A percentile compares a stretch with the other conserved stretches of the same genome.
These are phyloP conservation scores for Taphrina sp. DNA, from an alignment of 1,139 yeast genomes.

Conservation along the genomic window DNA sequence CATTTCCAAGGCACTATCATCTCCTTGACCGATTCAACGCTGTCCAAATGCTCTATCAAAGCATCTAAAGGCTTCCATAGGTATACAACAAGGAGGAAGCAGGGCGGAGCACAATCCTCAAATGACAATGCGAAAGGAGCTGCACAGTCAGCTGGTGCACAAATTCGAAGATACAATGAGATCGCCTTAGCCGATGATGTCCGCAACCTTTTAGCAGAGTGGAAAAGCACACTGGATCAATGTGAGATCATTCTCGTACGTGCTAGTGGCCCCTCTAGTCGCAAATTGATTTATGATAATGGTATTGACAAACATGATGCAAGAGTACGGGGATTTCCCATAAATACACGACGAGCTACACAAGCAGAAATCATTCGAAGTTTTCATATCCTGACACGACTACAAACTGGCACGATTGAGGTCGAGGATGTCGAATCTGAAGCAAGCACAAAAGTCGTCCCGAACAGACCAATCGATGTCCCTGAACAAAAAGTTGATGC, in stretches of 20 bases:
- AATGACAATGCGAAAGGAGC: slow-evolving; percentile 89
- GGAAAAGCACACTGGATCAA: slow-evolving; percentile 60
- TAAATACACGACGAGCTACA: slow-evolving; percentile 87
- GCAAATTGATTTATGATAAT: slow-evolving; percentile 61
- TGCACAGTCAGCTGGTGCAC: slow-evolving; percentile 95
- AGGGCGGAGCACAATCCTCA: slow-evolving; percentile 95
- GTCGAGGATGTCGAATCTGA: slow-evolving; percentile 42
- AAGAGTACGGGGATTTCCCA: slow-evolving; percentile 71
- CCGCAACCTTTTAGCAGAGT: slow-evolving; percentile 59
- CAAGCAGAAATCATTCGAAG: slow-evolving; percentile 75
- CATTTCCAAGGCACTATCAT: slow-evolving; percentile 96
- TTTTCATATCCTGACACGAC: slow-evolving; percentile 74
- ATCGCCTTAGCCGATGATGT: slow-evolving; percentile 77
- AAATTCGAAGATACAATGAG: slow-evolving; percentile 84
- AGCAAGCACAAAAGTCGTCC: slow-evolving; percentile 38
- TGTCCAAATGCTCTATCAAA: slow-evolving; percentile 43
- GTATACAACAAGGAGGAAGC: slow-evolving; percentile 93
- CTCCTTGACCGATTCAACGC: slow-evolving; percentile 43
- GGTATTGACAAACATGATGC: slow-evolving; percentile 52
- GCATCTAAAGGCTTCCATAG: slow-evolving; percentile 87
- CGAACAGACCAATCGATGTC: slow-evolving; percentile 37
- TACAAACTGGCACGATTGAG: slow-evolving; percentile 55
- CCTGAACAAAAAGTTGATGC: slow-evolving; percentile 37
- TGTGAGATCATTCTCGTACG: slow-evolving; percentile 75
- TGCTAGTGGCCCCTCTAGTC: slow-evolving; percentile 73